Percentiles rank a stretch among this genome's conserved stretches.
These are phyloP conservation scores for Coccomyxa subellipsoidea DNA, from an alignment of 163 green algal species.

Conservation along the genomic window DNA sequence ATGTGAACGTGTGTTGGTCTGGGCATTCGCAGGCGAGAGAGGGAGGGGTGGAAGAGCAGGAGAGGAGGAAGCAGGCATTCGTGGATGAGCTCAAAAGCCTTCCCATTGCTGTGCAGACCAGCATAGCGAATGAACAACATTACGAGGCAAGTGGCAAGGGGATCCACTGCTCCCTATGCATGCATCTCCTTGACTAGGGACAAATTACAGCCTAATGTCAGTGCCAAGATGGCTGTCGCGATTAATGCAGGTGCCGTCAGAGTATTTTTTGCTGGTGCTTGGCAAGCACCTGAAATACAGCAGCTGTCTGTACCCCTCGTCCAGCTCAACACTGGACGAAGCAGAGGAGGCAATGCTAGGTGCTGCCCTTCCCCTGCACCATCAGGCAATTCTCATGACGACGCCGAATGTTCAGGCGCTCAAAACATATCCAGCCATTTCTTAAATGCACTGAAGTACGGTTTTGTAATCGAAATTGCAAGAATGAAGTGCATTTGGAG, in stretches of 20 bases:
- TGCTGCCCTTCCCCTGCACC: too few relatives aligned
- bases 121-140: conserved; percentile 91
- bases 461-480: too few relatives aligned
- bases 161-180: too few relatives aligned
- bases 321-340: conserved; percentile 45
- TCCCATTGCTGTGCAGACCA: conserved; percentile 82
- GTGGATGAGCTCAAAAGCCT: conserved; percentile 74
- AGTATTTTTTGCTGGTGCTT: conserved; percentile 86
- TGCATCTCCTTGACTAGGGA: too few relatives aligned
- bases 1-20: background rate
- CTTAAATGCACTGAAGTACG: too few relatives aligned
- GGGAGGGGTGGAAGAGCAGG: background rate
- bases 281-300: conserved; percentile 92
- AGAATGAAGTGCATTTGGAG: background rate
- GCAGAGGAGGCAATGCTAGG: conserved; percentile 92
- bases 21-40: background rate
- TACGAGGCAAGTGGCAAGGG: conserved; percentile 67
- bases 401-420: too few relatives aligned
- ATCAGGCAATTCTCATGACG: too few relatives aligned
- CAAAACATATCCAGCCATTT: too few relatives aligned
- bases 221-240: background rate
- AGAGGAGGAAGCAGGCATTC: conserved; percentile 36
- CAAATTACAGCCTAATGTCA: too few relatives aligned
- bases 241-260: conserved; percentile 77
- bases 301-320: conserved; percentile 74